Evolutionary conservation across 2,329 filamentous ascomycete species (phyloP).

Genomic region (Sarocladium brachiariae): DNA sequence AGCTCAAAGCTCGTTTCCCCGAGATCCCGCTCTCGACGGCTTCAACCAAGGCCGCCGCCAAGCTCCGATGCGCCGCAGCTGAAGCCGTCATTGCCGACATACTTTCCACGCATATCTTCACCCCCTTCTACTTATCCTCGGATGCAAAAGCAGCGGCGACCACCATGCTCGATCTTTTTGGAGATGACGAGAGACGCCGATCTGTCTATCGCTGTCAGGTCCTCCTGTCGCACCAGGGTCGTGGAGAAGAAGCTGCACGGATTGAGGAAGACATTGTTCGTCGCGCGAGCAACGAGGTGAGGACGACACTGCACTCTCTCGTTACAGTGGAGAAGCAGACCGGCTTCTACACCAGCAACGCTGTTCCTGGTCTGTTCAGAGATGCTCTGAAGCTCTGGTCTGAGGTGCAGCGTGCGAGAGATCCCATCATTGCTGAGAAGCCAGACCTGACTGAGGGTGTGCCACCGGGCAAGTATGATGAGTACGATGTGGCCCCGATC

Average conservation of each 20-base stretch:
- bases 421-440: constrained; percentile 19
- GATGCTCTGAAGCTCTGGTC: constrained; percentile 20
- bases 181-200: constrained; percentile 18
- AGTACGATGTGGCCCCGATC: constrained; percentile 13
- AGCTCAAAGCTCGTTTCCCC: constrained; percentile 17
- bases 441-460: constrained; percentile 16
- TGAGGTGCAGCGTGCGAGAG: constrained; percentile 18
- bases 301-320: constrained; percentile 16
- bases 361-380: constrained; percentile 18
- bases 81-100: constrained; percentile 20
- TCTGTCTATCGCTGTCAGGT: constrained; percentile 23
- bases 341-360: constrained; percentile 17
- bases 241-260: constrained; percentile 14
- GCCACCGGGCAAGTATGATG: constrained; percentile 15
- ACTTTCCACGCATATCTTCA: constrained; percentile 20
- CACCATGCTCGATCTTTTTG: constrained; percentile 18
- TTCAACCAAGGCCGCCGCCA: constrained; percentile 16
- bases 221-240: constrained; percentile 16
- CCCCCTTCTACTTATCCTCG: constrained; percentile 21
- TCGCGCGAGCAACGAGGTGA: constrained; percentile 19
- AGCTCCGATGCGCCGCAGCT: constrained; percentile 23
- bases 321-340: constrained; percentile 19
- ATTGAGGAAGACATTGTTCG: constrained; percentile 20
- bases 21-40: constrained; percentile 19
- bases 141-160: constrained; percentile 14